Base-by-base conservation (phyloP, 2,329 filamentous ascomycete species). In the Neocatenulostroma microsporum region DNA sequence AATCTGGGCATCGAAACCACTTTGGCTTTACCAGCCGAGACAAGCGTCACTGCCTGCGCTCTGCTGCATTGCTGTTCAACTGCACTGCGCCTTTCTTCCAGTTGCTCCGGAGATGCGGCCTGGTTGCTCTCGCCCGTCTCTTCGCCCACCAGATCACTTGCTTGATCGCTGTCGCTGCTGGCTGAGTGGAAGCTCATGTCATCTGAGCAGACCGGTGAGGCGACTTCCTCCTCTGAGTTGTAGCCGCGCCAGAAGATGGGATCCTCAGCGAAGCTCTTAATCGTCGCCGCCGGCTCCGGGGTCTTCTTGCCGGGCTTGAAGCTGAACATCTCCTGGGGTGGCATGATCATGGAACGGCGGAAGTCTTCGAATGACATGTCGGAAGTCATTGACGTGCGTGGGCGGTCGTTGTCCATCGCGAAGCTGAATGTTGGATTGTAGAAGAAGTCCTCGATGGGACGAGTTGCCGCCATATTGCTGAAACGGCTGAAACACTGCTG, bases 181-280 rank as follows among this genome's bases (percentile, higher is more conserved):
- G 37, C 40, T 12, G 50, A 54, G 13, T 37, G 39, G 5, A 48
- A 37, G 31, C 46, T 52, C 34, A 42, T 32, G 23, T 45, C 40
- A 17, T 50, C 47, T 20, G 39, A 35, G 20, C 47, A 47, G 23
- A 49, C 30, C 0, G 53, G 51, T 5, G 54, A 57, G n/a, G 46
- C 45, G 21, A 39, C 40, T 40, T 58, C 55, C 43, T 58, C 55
- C 12, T 56, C 54, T 5, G 53, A 56, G 11, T 44, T 42, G 34
- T 53, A 58, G 23, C 42, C 42, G 23, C 41, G 42, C 40, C 36
- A 47, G 36, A 37, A 42, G 21, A 37, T 15, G n/a, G 23, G 33
- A 7, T 34, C 34, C 19, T 31, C 28, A 5, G n/a, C 31, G 30
- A 43, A 43, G 10, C 28, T 15, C 20, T 25, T 34, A 21, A 34